Percentiles rank a stretch among this genome's conserved stretches.
Evolutionary conservation across 345 rosid species (phyloP).

Genomic region (Salix brachista): DNA sequence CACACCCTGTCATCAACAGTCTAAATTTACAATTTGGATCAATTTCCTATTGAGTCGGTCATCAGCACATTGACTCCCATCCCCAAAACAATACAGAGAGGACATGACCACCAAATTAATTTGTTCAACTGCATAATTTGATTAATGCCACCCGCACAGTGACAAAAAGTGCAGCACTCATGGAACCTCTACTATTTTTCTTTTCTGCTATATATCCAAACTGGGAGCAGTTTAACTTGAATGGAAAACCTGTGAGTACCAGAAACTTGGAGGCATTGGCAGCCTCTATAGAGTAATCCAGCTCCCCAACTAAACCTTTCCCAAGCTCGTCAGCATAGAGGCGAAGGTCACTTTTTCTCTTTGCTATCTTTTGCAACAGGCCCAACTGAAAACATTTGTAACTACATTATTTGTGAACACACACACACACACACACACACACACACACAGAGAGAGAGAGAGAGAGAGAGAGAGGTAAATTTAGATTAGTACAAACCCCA

Average conservation of each 20-base stretch:
- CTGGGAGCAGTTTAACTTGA: background rate
- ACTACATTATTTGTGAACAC: constrained; percentile 16
- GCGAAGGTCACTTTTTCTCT: constrained; percentile 77
- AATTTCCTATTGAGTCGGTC: background rate
- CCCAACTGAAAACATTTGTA: constrained; percentile 56
- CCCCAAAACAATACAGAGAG: background rate
- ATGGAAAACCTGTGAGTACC: constrained; percentile 39
- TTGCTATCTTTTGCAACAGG: constrained; percentile 75
- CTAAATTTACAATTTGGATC: background rate
- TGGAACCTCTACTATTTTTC: background rate
- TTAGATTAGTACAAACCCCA: constrained; percentile 56
- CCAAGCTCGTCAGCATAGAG: constrained; percentile 97
- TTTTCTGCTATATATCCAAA: background rate
- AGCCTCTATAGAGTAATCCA: constrained; percentile 85
- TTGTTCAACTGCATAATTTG: background rate
- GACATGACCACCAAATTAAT: background rate
- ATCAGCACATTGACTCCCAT: background rate
- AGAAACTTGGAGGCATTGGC: constrained; percentile 73
- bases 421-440: too few relatives aligned
- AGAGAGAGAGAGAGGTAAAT: background rate
- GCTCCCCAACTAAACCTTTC: constrained; percentile 87
- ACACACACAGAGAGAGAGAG: background rate
- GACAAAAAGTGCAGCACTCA: background rate
- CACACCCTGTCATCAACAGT: background rate
- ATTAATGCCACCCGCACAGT: background rate